phyloP scores from a whole-genome alignment of 345 rosid genomes.

The Lepidium didymum region DNA sequence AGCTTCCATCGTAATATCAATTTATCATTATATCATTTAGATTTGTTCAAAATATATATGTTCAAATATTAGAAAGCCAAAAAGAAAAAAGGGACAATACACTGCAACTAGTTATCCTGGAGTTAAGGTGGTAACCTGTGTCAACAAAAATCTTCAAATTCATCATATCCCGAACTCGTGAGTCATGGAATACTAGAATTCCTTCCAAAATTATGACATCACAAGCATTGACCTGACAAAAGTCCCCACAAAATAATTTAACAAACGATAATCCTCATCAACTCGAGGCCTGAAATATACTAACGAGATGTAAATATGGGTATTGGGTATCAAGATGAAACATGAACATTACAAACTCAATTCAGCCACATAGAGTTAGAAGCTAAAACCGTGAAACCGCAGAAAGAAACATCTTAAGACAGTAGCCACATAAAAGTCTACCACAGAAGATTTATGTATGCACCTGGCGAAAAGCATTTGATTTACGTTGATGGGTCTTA shows the following conservation, averaged over 20 bases:
- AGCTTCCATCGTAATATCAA: conserved; percentile 7
- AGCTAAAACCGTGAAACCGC: not conserved
- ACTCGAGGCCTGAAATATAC: not conserved
- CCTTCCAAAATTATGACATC: conserved; percentile 99
- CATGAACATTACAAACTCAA: conserved; percentile 1
- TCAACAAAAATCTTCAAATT: conserved; percentile 98
- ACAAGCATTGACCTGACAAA: conserved; percentile 82
- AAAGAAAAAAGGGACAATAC: not conserved
- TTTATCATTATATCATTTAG: not conserved
- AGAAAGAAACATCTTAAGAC: not conserved
- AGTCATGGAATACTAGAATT: conserved; percentile 91
- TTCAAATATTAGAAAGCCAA: not conserved
- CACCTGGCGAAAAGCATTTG: conserved; percentile 91
- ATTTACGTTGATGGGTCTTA: conserved; percentile 73
- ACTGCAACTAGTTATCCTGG: conserved; percentile 6
- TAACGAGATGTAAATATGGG: not conserved
- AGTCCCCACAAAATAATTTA: not conserved
- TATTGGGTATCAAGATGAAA: not conserved
- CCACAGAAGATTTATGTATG: not conserved
- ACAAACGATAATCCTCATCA: not conserved
- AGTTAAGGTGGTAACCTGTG: conserved; percentile 50
- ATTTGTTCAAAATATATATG: not conserved
- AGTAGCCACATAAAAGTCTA: not conserved
- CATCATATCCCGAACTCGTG: conserved; percentile 83
- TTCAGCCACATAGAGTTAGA: not conserved